Evolutionary conservation across 2,329 filamentous ascomycete genomes (phyloP).

Genomic region (Zasmidium angulare): DNA sequence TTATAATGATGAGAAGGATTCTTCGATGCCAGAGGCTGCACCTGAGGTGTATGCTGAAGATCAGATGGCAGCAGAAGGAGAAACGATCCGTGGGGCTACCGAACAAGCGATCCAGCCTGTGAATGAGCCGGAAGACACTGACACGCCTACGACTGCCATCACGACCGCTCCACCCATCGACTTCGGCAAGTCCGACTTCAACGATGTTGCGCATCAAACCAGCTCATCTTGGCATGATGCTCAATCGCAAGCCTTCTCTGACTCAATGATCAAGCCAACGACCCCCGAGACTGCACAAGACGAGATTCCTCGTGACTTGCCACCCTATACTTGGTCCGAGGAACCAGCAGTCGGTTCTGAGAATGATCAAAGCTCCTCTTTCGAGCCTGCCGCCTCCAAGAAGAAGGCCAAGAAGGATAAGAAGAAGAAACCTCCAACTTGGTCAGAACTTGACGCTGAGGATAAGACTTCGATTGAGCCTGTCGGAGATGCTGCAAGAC

Average conservation of each 20-base stretch:
- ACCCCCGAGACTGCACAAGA: not conserved
- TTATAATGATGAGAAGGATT: not conserved
- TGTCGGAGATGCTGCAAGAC: not conserved
- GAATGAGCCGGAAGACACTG: not conserved
- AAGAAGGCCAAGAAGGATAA: slow-evolving; percentile 32
- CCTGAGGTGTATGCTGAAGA: not conserved
- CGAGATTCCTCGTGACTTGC: not conserved
- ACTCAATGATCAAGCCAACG: slow-evolving; percentile 13
- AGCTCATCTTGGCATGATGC: slow-evolving; percentile 17
- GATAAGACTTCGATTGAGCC: not conserved
- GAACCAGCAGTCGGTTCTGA: not conserved
- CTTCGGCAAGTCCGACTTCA: slow-evolving; percentile 21
- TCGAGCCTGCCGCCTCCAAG: slow-evolving; percentile 10
- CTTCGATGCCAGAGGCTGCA: not conserved
- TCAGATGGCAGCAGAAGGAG: not conserved
- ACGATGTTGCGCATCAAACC: slow-evolving; percentile 12
- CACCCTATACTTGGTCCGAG: not conserved
- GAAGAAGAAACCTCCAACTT: slow-evolving; percentile 9
- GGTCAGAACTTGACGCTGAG: slow-evolving; percentile 10
- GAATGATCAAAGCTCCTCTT: not conserved
- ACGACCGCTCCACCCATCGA: slow-evolving; percentile 2
- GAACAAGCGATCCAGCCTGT: not conserved
- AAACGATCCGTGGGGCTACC: not conserved
- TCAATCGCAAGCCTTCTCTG: slow-evolving; percentile 21
- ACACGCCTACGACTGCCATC: not conserved